phyloP scores from a whole-genome alignment of 805 yeast species.

The Ogataea populi-albae region DNA sequence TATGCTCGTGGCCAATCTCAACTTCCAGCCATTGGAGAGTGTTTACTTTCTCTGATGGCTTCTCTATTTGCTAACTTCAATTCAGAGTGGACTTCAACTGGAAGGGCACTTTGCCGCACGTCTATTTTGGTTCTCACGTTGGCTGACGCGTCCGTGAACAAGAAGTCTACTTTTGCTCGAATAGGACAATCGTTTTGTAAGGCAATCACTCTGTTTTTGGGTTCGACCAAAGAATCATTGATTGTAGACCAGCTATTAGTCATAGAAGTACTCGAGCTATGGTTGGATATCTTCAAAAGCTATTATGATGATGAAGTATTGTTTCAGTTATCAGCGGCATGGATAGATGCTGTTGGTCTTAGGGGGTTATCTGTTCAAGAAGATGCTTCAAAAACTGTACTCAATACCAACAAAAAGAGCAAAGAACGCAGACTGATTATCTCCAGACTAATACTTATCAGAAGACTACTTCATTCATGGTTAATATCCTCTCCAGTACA shows the following conservation, averaged over 20 bases:
- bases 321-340: slow-evolving; percentile 39
- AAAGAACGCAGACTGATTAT: slow-evolving; percentile 56
- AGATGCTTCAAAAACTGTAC: slow-evolving; percentile 25
- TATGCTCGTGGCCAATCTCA: slow-evolving; percentile 19
- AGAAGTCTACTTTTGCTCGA: slow-evolving; percentile 11
- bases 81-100: slow-evolving; percentile 57
- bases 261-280: slow-evolving; percentile 57
- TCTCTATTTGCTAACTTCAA: slow-evolving; percentile 47
- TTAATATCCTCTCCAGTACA: slow-evolving; percentile 28
- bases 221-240: slow-evolving; percentile 43
- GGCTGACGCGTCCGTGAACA: slow-evolving; percentile 24
- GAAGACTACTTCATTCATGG: slow-evolving; percentile 47
- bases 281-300: slow-evolving; percentile 42
- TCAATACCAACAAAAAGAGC: slow-evolving; percentile 36
- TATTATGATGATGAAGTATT: slow-evolving; percentile 39
- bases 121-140: slow-evolving; percentile 49
- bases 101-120: slow-evolving; percentile 62
- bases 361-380: slow-evolving; percentile 50
- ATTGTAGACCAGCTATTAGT: slow-evolving; percentile 62
- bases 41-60: slow-evolving; percentile 45
- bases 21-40: slow-evolving; percentile 51
- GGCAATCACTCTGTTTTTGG: slow-evolving; percentile 42
- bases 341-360: slow-evolving; percentile 54
- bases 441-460: slow-evolving; percentile 58
- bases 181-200: slow-evolving; percentile 31